Evolutionary conservation across 192 early-diverging fungal genomes (phyloP), one percentile per base, ranked within the genome.

Genomic region (Coemansia sp.): DNA sequence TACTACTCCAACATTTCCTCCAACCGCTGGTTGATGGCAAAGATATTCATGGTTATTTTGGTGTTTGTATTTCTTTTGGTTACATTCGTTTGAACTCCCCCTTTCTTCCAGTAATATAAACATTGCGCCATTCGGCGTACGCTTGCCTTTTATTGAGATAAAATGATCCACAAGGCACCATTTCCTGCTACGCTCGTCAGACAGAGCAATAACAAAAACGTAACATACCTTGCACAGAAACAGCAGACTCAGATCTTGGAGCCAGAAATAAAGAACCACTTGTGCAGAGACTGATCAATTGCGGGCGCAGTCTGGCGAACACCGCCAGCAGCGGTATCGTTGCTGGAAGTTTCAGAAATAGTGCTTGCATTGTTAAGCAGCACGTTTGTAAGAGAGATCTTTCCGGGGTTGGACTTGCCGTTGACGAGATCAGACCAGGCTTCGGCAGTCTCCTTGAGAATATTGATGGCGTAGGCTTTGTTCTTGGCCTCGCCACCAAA

Each of bases 211-310:
- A 17, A 45, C 4, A 45, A 45, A 17, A 45, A 45, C 15, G 11
- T 17, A 17, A 1, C 42, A 17, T 13, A 13, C 14, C 17, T 40
- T 5, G 38, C 11, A 29, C 38, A 40, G 25, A 52, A 52, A 52
- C 23, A 22, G 23, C 46, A 20, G 23, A 8, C 23, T 77, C 84
- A 88, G 71, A 86, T 81, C 71, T 76, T 86, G 67, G 85, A 78
- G 42, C 89, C 95, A 34, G 90, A 91, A 69, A 98, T 91, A 86
- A 92, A 98, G 89, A 96, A 98, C 96, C 96, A 98, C 89, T 98
- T 98, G 89, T 95, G 93, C 70, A 98, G 87, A 41, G 57, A 66
- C 66, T 78, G 69, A 59, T 81, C 64, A 48, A 75, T 79, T 38
- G 19, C 25, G 46, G 68, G 65, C 63, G 72, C 67, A 14, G 50